Evolutionary conservation across 2,329 filamentous ascomycete genomes (phyloP).

Genomic region (Neoscytalidium dimidiatum): DNA sequence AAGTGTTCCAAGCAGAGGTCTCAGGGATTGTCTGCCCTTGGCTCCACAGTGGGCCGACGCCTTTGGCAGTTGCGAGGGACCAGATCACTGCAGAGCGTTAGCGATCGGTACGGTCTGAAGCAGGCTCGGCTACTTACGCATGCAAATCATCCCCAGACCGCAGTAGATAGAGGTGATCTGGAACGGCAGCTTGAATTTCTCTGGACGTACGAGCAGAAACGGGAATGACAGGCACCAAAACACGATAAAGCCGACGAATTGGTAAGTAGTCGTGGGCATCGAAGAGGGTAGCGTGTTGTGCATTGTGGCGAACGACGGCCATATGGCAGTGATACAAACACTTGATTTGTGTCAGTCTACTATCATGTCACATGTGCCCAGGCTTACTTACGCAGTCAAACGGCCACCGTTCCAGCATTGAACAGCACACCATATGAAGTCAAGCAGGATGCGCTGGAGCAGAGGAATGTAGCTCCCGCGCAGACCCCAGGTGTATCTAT

Average conservation of each 20-base stretch:
- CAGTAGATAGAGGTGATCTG: conserved; percentile 47
- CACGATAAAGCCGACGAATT: conserved; percentile 37
- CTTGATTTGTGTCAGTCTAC: background rate
- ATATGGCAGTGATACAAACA: conserved; percentile 38
- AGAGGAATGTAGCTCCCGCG: conserved; percentile 52
- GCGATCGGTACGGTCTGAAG: background rate
- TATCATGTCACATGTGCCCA: background rate
- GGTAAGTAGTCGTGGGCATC: conserved; percentile 38
- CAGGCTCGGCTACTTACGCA: background rate
- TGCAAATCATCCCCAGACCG: conserved; percentile 47
- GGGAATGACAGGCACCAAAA: conserved; percentile 42
- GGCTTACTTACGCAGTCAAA: conserved; percentile 26
- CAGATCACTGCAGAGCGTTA: conserved; percentile 46
- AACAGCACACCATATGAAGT: conserved; percentile 54
- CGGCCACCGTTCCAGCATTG: conserved; percentile 45
- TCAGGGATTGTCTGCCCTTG: conserved; percentile 38
- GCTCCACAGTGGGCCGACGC: conserved; percentile 47
- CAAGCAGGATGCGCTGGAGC: conserved; percentile 50
- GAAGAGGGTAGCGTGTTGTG: conserved; percentile 34
- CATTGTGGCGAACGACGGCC: conserved; percentile 37
- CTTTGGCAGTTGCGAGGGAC: conserved; percentile 47
- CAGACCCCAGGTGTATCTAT: conserved; percentile 53
- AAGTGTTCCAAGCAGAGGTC: conserved; percentile 40
- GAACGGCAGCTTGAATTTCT: conserved; percentile 53
- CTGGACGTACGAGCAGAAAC: conserved; percentile 52